Percentiles rank a stretch among this genome's conserved stretches.
phyloP scores from a whole-genome alignment of 2,329 filamentous ascomycete species.

The Venturia oleaginea region DNA sequence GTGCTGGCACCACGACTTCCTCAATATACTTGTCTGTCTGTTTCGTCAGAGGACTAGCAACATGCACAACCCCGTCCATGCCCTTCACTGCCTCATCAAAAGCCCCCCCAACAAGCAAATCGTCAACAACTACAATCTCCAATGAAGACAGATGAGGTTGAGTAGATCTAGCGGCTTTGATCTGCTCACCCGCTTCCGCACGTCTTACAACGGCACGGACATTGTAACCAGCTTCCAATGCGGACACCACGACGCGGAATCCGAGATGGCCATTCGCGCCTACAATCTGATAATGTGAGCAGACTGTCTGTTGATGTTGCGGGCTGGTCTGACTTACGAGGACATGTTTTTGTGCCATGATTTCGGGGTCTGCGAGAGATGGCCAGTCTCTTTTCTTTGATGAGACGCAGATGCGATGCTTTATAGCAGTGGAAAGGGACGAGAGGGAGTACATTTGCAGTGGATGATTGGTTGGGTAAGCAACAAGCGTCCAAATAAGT shows the following conservation, averaged over 20 bases:
- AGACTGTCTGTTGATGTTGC: background rate
- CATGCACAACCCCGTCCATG: background rate
- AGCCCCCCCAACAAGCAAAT: conserved; percentile 28
- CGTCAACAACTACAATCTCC: conserved; percentile 25
- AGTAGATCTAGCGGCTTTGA: conserved; percentile 23
- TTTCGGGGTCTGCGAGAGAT: background rate
- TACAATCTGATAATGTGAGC: conserved; percentile 21
- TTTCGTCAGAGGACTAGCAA: background rate
- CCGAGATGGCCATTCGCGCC: conserved; percentile 33
- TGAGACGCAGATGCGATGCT: too few relatives aligned
- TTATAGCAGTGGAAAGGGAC: too few relatives aligned
- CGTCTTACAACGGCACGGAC: conserved; percentile 30
- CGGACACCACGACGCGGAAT: conserved; percentile 24
- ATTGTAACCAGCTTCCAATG: conserved; percentile 28
- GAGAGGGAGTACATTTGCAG: too few relatives aligned
- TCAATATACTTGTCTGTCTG: conserved; percentile 12
- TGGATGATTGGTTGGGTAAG: too few relatives aligned
- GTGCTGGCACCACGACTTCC: conserved; percentile 19
- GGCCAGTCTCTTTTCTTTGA: too few relatives aligned
- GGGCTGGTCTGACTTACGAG: background rate
- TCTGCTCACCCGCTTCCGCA: conserved; percentile 22
- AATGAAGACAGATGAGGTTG: conserved; percentile 17
- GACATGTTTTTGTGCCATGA: background rate
- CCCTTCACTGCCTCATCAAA: conserved; percentile 34
- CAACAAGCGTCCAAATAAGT: too few relatives aligned